Evolutionary conservation across 192 early-diverging fungal genomes (phyloP), one percentile per base, ranked within the genome.

Genomic region (Coemansia sp.): DNA sequence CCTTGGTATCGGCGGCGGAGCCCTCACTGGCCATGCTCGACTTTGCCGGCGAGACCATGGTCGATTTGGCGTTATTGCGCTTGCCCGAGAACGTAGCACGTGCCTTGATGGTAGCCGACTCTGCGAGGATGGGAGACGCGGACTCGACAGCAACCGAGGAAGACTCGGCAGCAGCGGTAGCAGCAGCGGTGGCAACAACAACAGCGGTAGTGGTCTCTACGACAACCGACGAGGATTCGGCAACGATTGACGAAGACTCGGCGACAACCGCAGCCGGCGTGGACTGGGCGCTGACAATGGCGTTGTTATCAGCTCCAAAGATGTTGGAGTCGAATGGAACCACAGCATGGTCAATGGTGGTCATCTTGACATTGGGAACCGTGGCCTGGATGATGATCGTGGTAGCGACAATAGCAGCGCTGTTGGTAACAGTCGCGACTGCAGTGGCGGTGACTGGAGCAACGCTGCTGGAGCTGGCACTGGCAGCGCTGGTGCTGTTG

Each of bases 321-420:
- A 82, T 59, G 57, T 74, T 78, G n/a, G 70, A 43, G 61, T 77
- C 79, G 38, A 74, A 82, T 7, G 75, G 75, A 16, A 77, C 76
- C 3, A 82, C 80, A 3, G 80, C 80, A 12, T 74, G 55, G 34
- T 75, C 80, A 7, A 82, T 63, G 16, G 80, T 82, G 18, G 75
- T 82, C 80, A 82, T 77, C 24, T 65, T 70, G 65, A 81, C 57
- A 0, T 71, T 59, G 12, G 64, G 63, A 41, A 66, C 63, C 24
- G n/a, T 43, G 10, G 59, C 68, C 55, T 70, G 68, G 27, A 60
- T 33, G 20, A 68, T 18, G 2, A 64, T 60, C 13, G 72, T 68
- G 38, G 65, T 68, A 12, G 72, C 52, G 10, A 57, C 59, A 22
- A 49, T 6, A n/a, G 52, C 64, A 24, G 46, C 33, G 16, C 38